Evolutionary conservation across 257 asterid species (phyloP), one percentile per base, ranked within the genome.

Genomic region (Salvia miltiorrhiza): DNA sequence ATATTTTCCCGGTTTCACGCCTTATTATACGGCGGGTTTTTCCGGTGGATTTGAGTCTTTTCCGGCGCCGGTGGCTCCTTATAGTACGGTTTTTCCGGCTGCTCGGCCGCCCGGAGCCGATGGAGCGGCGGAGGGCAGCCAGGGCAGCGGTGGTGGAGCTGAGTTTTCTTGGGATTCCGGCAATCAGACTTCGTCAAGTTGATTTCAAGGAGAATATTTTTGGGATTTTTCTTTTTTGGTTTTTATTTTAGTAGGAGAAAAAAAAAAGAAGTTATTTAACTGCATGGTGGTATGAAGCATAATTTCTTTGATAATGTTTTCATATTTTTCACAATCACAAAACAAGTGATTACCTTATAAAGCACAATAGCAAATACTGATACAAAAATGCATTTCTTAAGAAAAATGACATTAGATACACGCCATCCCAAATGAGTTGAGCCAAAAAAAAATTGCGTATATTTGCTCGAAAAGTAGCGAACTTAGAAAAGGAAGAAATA

Each of bases 131-230:
- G 83, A 75, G 26, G 75, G 59, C 2, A 64, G 78, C 17, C 78
- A 61, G 50, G 58, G 81, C 37, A 69, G 79, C 52, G 56, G 69
- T 2, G 68, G 79, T 16, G 79, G 81, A 43, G 70, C 30, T 61
- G 81, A 62, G 40, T 70, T 67, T 55, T 70, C 78, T 62, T 70
- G 79, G 77, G 79, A 76, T 63, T 53, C 77, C 0, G 56, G 78
- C 7, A 73, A 70, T 52, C 82, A 45, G 47, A 71, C 70, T 35
- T 63, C 77, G 7, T 65, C 75, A 4, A 73, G 76, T 44, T 77
- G 76, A 71, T 67, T 30, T 55, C 1, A 5, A 23, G 23, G n/a
- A 9, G 9, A 4, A 56, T 21, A 10, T 13, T 58, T 45, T 19
- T 41, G 11, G 14, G 32, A 1, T 69, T 41, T 26, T 54, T 35